phyloP scores from a whole-genome alignment of 179 eudicot species.

The Gypsophila paniculata region DNA sequence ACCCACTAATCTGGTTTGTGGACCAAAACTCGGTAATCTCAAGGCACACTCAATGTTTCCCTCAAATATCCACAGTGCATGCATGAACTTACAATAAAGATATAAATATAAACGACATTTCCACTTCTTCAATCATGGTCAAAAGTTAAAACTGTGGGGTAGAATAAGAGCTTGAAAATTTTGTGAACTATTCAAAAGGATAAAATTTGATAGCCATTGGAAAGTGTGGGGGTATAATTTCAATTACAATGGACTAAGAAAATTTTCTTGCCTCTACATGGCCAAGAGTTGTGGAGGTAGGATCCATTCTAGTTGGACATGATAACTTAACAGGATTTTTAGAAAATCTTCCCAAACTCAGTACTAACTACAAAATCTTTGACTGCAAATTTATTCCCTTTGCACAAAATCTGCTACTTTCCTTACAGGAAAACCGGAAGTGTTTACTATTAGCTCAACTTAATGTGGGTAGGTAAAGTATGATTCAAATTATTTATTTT shows the following conservation, averaged over 20 bases:
- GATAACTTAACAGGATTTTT: too few relatives aligned
- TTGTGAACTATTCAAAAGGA: background rate
- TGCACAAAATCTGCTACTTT: background rate
- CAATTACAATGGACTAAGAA: background rate
- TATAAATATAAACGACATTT: background rate
- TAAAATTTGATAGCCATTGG: background rate
- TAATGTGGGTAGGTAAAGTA: background rate
- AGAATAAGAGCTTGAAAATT: background rate
- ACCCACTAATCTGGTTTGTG: background rate
- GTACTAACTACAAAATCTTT: background rate
- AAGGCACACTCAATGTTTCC: constrained; percentile 6
- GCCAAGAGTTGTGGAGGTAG: background rate
- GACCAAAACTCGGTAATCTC: background rate
- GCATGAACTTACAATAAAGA: background rate
- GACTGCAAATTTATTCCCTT: background rate
- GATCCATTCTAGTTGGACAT: background rate
- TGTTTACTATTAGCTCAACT: background rate
- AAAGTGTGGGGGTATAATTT: constrained; percentile 5
- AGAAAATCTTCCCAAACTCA: background rate
- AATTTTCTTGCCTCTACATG: background rate
- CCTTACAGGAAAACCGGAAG: background rate
- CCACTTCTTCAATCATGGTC: constrained; percentile 1
- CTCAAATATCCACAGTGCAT: background rate
- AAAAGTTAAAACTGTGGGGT: too few relatives aligned
- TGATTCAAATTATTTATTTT: background rate